Evolutionary conservation across 331 rosid species (phyloP), one percentile per base, ranked within the genome.

Genomic region (Acacia concinna): DNA sequence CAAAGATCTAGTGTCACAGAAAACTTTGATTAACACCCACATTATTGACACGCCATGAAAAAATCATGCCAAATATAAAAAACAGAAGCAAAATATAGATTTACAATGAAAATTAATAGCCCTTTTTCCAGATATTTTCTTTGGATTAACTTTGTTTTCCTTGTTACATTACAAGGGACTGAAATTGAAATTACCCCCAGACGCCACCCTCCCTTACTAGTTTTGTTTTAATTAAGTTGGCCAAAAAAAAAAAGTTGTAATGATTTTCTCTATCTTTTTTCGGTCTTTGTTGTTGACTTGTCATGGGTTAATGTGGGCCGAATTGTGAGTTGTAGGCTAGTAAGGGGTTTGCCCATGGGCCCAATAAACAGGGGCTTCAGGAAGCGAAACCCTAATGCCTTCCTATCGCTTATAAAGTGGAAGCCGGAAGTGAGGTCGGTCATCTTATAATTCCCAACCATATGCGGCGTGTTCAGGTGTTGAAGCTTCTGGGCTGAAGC

Each of bases 401-500:
- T 18, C 6, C 31, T 43, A 15, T 74, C 44, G 70, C 79, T 5
- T 75, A 75, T 75, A 75, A 75, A 75, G 43, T 2, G 9, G 44
- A 63, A 75, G 27, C 25, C 30, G 20, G 15, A 23, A 9, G 11
- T 0, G 0, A 0, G 0, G 0, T 6, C 3, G 37, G 1, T 1
- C 28, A 15, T 9, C 21, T 40, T 23, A 3, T 25, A 2, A 4
- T 27, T 41, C 35, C 0, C 21, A 5, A 5, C 13, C 6, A 0
- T 14, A 20, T 9, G 12, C 79, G 21, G 41, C 30, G 31, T n/a
- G n/a, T n/a, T n/a, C n/a, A n/a, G n/a, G n/a, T n/a, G n/a, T n/a
- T n/a, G n/a, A n/a, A n/a, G n/a, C n/a, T n/a, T n/a, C n/a, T n/a
- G n/a, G n/a, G n/a, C n/a, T n/a, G n/a, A n/a, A n/a, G n/a, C n/a